Percentiles rank a stretch among this genome's conserved stretches.
phyloP scores from a whole-genome alignment of 2,329 filamentous ascomycete genomes.

The Aspergillus pseudoviridinutans region DNA sequence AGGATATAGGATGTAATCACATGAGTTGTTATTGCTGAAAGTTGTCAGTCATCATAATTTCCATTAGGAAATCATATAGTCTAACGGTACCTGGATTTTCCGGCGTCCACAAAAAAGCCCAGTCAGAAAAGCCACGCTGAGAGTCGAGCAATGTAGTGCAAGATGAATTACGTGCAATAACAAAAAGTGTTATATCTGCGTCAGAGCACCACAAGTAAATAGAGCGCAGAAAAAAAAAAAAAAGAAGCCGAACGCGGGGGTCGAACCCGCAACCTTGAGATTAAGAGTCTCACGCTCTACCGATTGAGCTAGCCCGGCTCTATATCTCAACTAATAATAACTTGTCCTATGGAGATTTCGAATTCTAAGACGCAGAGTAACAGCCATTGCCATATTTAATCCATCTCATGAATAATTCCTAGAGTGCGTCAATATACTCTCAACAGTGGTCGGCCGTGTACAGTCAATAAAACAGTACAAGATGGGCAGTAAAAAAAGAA shows the following conservation, averaged over 20 bases:
- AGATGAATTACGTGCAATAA: neutral
- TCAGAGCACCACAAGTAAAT: neutral
- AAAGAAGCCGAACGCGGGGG: constrained; percentile 37
- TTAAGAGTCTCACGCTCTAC: constrained; percentile 50
- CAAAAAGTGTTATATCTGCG: neutral
- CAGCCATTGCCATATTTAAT: neutral
- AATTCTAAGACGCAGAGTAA: neutral
- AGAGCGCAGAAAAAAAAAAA: neutral
- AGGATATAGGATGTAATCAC: neutral
- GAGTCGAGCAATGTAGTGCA: neutral
- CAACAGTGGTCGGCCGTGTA: no score
- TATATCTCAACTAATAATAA: neutral
- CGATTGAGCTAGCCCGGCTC: constrained; percentile 50
- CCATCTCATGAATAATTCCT: neutral
- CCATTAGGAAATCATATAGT: neutral
- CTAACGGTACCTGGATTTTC: neutral
- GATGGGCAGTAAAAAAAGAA: neutral
- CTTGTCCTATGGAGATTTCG: neutral
- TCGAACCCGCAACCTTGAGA: constrained; percentile 42
- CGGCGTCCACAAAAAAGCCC: no score
- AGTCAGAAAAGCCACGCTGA: neutral
- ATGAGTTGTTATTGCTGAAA: neutral
- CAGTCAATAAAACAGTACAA: neutral
- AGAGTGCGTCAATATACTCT: no score
- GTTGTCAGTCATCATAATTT: neutral